Conservation (phyloP, 371 early-diverging fungal genomes). For the Mucor indicus region DNA sequence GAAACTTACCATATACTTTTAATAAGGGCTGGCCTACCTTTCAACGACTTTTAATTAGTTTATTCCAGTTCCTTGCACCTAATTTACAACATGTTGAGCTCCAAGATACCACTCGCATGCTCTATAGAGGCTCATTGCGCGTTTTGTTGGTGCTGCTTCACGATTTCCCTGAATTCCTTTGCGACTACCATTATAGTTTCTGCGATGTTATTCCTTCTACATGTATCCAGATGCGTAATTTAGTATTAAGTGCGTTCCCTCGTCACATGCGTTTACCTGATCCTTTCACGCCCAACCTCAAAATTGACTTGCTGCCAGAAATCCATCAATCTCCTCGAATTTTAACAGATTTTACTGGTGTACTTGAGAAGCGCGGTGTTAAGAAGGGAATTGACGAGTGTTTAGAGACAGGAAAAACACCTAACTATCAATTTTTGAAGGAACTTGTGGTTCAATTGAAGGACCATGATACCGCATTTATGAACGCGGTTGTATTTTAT, state of each 20-base stretch:
- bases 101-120: constrained; percentile 70
- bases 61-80: constrained; percentile 85
- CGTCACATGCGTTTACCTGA: constrained; percentile 93
- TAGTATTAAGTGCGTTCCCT: constrained; percentile 94
- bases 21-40: constrained; percentile 83
- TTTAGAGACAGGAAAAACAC: constrained; percentile 50
- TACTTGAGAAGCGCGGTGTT: constrained; percentile 50
- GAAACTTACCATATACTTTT: background rate
- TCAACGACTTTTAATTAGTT: constrained; percentile 74
- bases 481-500: constrained; percentile 87
- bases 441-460: background rate
- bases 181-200: constrained; percentile 89
- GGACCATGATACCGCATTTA: constrained; percentile 38
- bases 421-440: background rate
- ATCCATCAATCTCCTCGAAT: constrained; percentile 81
- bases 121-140: constrained; percentile 89
- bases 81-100: constrained; percentile 71
- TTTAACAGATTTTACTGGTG: constrained; percentile 74
- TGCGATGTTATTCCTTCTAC: constrained; percentile 89
- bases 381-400: constrained; percentile 73
- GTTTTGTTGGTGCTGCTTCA: constrained; percentile 90
- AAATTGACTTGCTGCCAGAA: constrained; percentile 87
- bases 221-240: constrained; percentile 93
- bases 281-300: constrained; percentile 93
- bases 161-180: constrained; percentile 97